Evolutionary conservation across 1,139 yeast genomes (phyloP), one percentile per base, ranked within the genome.

Genomic region (Trichomonascaceae sp.): DNA sequence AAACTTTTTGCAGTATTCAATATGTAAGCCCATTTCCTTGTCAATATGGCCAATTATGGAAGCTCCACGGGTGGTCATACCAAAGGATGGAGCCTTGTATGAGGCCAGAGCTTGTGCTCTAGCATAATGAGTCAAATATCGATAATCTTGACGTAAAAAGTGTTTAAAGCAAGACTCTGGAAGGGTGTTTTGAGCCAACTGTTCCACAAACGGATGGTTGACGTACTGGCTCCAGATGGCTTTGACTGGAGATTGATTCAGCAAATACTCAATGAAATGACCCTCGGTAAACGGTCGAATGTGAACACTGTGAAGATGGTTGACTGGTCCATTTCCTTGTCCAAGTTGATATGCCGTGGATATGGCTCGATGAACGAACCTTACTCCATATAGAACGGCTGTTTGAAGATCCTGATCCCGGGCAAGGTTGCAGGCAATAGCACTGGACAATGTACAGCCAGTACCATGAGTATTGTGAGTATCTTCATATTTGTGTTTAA

Each of bases 381-480:
- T 79, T 53, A 87, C 79, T 0, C 85, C 80, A 22, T 78, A 70
- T 7, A 75, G 74, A 7, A 87, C 77, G 0, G 96, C 74, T 3
- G 74, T 75, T 1, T 63, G 60, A 10, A 87, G 62, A 0, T 73
- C 43, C 39, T 64, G 59, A 0, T 82, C 83, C 46, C 73, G 74
- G 1, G 96, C 91, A 49, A 88, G 61, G 61, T 86, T 83, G 1
- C 95, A 82, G 0, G 95, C 85, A 61, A 90, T 84, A 0, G 96
- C 78, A 1, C 96, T 84, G 0, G 96, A 83, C 51, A 90, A 73
- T 0, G 96, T 87, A 68, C 97, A 90, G 0, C 97, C 97, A 1
- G 96, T 88, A 9, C 97, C 97, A 67, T 90, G 97, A 0, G 90
- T 83, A 62, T 83, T 80, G 3, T 70, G 66, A 1, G 88, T 75